Percentiles rank a stretch among this genome's conserved stretches.
Evolutionary conservation across 768 basidiomycete species (phyloP).

Genomic region (Lactifluus echinatus): DNA sequence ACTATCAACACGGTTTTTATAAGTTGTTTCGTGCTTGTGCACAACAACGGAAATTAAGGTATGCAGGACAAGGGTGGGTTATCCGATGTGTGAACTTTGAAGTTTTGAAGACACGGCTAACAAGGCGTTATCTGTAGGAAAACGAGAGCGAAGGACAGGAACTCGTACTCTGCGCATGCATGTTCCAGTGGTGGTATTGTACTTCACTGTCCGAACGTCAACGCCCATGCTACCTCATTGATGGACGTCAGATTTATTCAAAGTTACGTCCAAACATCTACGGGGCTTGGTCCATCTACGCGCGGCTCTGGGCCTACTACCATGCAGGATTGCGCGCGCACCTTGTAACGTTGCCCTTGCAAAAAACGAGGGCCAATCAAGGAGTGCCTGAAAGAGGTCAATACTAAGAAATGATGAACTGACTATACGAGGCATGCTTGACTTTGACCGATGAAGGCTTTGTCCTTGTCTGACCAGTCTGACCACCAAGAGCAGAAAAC

Average conservation of each 20-base stretch:
- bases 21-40: too few species aligned
- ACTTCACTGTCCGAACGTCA: constrained; percentile 49
- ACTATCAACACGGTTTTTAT: too few species aligned
- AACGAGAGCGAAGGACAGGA: constrained; percentile 67
- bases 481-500: constrained; percentile 40
- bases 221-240: constrained; percentile 47
- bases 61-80: constrained; percentile 46
- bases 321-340: too few species aligned
- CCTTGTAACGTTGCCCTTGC: constrained; percentile 48
- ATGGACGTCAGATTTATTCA: constrained; percentile 60
- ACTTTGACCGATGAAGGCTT: constrained; percentile 43
- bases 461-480: constrained; percentile 31
- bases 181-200: constrained; percentile 41
- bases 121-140: constrained; percentile 41
- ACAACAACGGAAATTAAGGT: too few species aligned
- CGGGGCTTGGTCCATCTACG: neutral
- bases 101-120: constrained; percentile 29
- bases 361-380: constrained; percentile 47
- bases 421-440: constrained; percentile 35
- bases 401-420: neutral
- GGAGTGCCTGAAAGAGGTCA: constrained; percentile 37
- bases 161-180: constrained; percentile 59
- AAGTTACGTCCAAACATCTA: constrained; percentile 56
- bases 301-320: too few species aligned
- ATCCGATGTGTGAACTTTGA: constrained; percentile 34